Evolutionary conservation across 2,329 filamentous ascomycete species (phyloP).

Genomic region (Colletotrichum orbiculare): DNA sequence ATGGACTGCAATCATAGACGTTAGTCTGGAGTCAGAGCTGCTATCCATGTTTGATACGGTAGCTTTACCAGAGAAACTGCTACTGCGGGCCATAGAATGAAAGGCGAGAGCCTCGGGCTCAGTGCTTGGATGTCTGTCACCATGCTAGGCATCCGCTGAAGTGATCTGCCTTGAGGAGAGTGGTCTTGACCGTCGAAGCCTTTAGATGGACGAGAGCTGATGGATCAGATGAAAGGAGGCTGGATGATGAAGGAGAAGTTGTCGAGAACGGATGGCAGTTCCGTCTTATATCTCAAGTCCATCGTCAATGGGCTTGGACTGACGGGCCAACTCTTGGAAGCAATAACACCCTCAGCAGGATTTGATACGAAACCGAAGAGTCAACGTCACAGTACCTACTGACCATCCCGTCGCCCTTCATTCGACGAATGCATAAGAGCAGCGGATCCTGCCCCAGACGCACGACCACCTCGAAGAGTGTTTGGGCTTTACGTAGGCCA

Average conservation of each 20-base stretch:
- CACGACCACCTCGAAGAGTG: background rate
- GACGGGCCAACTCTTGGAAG: no score
- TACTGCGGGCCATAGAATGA: slow-evolving; percentile 20
- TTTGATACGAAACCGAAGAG: background rate
- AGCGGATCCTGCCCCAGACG: background rate
- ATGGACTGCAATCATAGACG: slow-evolving; percentile 10
- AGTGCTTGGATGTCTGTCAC: background rate
- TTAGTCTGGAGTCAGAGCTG: background rate
- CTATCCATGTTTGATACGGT: background rate
- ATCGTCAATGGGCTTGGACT: no score
- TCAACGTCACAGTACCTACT: slow-evolving; percentile 10
- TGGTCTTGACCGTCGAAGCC: no score
- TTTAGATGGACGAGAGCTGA: no score
- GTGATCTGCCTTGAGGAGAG: no score
- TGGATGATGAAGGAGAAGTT: no score
- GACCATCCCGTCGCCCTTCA: background rate
- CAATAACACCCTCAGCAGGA: background rate
- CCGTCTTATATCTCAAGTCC: slow-evolving; percentile 5
- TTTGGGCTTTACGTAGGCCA: slow-evolving; percentile 1
- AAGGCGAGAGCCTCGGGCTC: slow-evolving; percentile 11
- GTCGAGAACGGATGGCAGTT: background rate
- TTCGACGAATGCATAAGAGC: slow-evolving; percentile 1
- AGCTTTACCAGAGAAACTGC: slow-evolving; percentile 9
- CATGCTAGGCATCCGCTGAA: background rate
- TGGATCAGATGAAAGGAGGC: no score